Evolutionary conservation across 1,284 basidiomycete species (phyloP).

Genomic region (Peniophora sp.): DNA sequence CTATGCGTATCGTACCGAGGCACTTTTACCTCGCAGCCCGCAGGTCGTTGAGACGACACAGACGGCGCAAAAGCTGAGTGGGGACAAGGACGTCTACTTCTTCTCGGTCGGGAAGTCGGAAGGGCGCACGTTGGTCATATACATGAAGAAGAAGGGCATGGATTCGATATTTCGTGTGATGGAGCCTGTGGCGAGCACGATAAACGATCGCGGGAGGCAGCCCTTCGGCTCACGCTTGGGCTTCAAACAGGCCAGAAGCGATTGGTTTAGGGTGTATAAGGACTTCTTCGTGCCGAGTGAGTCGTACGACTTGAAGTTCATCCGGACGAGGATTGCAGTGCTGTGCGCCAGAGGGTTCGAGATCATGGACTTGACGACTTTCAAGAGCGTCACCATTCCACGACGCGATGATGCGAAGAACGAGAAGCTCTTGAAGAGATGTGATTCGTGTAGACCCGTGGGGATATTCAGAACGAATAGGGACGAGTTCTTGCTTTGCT

Average conservation of each 20-base stretch:
- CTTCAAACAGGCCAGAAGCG: constrained; percentile 69
- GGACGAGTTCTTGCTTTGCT: constrained; percentile 89
- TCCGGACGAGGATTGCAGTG: constrained; percentile 87
- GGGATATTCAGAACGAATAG: constrained; percentile 89
- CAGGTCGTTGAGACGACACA: constrained; percentile 55
- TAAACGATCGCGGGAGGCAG: constrained; percentile 66
- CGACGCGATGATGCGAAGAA: constrained; percentile 69
- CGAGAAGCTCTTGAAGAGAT: constrained; percentile 70
- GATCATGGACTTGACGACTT: constrained; percentile 89
- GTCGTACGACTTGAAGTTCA: constrained; percentile 83
- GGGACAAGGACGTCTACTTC: constrained; percentile 87
- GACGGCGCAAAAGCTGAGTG: constrained; percentile 82
- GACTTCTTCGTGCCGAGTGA: constrained; percentile 92
- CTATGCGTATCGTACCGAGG: constrained; percentile 91
- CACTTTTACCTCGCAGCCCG: constrained; percentile 83
- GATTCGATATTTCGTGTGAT: constrained; percentile 92
- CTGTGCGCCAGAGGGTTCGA: constrained; percentile 93
- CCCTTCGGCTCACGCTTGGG: constrained; percentile 66
- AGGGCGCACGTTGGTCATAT: constrained; percentile 83
- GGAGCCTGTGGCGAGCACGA: constrained; percentile 85
- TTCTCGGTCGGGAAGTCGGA: constrained; percentile 87
- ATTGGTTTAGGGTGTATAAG: constrained; percentile 90
- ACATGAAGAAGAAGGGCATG: constrained; percentile 91
- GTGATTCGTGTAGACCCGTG: constrained; percentile 76
- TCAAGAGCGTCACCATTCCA: constrained; percentile 85